Evolutionary conservation across 2,329 filamentous ascomycete species (phyloP), one percentile per base, ranked within the genome.

Genomic region (Exserohilum rostratum): DNA sequence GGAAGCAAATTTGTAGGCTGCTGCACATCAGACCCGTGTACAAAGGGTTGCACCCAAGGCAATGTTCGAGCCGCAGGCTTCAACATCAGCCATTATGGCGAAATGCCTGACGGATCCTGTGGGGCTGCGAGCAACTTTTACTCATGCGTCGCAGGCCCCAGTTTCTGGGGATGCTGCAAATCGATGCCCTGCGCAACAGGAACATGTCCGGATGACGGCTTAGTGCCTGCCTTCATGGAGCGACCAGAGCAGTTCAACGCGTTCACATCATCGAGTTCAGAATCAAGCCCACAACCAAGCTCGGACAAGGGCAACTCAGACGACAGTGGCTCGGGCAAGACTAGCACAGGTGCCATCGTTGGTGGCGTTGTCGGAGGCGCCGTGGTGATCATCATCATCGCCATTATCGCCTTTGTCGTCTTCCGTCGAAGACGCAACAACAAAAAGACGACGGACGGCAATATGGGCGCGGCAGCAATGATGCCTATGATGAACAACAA

Each of bases 1-100:
- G 53, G 62, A 10, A 60, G 69, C 13, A 67, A 64, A 4, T 80
- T 79, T 40, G 67, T 79, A 18, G 77, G 77, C 5, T 79, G 77
- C 60, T 79, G 78, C 59, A 59, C 56, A 9, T 50, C 55, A 5
- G 67, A 78, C 33, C 73, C 76, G 5, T 79, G 77, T 57, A 10
- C 63, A 3, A 70, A 65, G n/a, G 73, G 73, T 17, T 78, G 77
- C 46, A 60, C 70, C 2, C 60, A 65, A 52, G 71, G 66, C 10
- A 66, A 71, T 51, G 53, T 79, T 18, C 64, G 64, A 12, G 27
- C 68, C 7, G 71, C 65, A 11, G 71, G 56, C 42, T 78, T 76
- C 62, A 70, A 74, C 15, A 56, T 62, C 5, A 61, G 67, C 9
- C 49, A 66, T 22, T 68, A 75, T 50, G 67, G 68, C 12, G 64